Percentiles rank a stretch among this genome's conserved stretches.
phyloP scores from a whole-genome alignment of 495 filamentous ascomycete species.

The Daldinia caldariorum region DNA sequence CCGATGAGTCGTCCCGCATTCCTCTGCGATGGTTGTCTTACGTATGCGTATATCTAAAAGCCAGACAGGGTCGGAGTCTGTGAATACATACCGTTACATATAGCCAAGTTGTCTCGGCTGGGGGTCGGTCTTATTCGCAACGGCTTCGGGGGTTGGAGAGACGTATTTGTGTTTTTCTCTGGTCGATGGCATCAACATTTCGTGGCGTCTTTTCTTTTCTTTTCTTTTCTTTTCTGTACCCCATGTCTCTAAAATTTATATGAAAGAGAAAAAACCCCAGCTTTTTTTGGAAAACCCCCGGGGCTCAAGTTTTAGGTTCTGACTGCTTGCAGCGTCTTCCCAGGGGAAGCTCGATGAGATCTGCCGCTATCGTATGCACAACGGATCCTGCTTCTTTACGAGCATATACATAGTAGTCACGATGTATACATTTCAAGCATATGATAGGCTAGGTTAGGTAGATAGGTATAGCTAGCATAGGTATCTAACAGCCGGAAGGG shows the following conservation, averaged over 20 bases:
- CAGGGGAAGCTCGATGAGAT: neutral
- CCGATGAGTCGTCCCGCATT: conserved; percentile 12
- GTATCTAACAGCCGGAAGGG: too few species aligned
- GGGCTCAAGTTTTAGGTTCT: conserved; percentile 3
- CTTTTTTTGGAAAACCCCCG: neutral
- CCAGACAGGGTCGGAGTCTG: neutral
- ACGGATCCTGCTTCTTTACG: conserved; percentile 1
- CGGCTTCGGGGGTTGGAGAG: neutral
- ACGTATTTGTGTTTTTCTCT: neutral
- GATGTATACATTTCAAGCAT: neutral
- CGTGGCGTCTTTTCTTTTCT: neutral
- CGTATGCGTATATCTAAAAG: conserved; percentile 5
- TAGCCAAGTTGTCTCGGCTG: conserved; percentile 27
- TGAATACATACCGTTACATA: conserved; percentile 2
- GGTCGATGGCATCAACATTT: neutral
- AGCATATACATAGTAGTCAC: conserved; percentile 9
- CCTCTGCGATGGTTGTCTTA: conserved; percentile 14
- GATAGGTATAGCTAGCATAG: too few species aligned
- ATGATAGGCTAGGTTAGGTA: too few species aligned
- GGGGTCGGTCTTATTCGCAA: conserved; percentile 2
- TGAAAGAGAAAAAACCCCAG: neutral
- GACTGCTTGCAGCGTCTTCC: neutral
- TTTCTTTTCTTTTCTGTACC: neutral
- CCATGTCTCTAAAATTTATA: conserved; percentile 1
- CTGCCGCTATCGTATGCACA: conserved; percentile 1